Conservation (phyloP, 495 filamentous ascomycete genomes). For the Clohesyomyces aquaticus region DNA sequence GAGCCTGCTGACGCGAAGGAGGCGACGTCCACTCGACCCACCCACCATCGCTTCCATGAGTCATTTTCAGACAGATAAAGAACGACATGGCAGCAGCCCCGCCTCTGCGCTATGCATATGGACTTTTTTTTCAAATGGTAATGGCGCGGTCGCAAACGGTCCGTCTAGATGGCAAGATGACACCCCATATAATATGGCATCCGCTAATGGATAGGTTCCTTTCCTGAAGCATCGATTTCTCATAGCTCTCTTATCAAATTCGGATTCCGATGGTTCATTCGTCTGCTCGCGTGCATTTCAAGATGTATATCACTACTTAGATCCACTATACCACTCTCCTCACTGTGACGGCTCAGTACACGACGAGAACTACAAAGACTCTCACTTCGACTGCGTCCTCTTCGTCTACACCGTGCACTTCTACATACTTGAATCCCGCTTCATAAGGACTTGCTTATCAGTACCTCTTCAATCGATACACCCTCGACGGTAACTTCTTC, state of each 20-base stretch:
- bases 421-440: too few relatives aligned
- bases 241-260: too few relatives aligned
- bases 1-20: conserved; percentile 21
- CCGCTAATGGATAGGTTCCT: not conserved
- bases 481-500: not conserved
- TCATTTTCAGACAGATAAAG: conserved; percentile 19
- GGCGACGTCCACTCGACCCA: not conserved
- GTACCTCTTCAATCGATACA: not conserved
- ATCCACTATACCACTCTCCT: not conserved
- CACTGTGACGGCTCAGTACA: not conserved
- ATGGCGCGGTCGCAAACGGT: conserved; percentile 25
- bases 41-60: not conserved
- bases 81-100: too few relatives aligned
- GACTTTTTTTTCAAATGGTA: not conserved
- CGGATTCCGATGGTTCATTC: conserved; percentile 5
- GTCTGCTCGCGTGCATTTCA: not conserved
- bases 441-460: too few relatives aligned
- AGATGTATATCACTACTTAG: not conserved
- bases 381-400: too few relatives aligned
- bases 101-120: not conserved
- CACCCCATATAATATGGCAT: conserved; percentile 19
- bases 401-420: too few relatives aligned
- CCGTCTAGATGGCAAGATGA: not conserved
- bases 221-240: too few relatives aligned
- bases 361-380: too few relatives aligned